These are phyloP conservation scores for Tylopilus cervinicoccineus DNA, from an alignment of 768 basidiomycete species.

Conservation along the genomic window DNA sequence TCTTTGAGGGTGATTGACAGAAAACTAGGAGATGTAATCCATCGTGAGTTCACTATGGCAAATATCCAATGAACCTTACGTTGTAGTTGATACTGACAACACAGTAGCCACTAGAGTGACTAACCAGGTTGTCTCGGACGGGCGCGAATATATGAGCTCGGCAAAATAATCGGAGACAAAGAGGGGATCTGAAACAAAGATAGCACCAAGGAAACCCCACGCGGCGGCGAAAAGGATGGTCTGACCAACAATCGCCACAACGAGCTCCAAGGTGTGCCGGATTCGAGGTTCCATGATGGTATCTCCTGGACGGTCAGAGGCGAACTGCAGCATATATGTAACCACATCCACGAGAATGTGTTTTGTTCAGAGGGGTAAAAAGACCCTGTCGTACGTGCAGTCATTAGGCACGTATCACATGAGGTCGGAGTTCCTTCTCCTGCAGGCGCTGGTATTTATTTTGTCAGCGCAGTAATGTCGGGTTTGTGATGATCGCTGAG, in stretches of 20 bases:
- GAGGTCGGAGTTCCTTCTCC: too few species aligned
- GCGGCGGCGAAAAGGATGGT: background rate
- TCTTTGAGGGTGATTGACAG: conserved; percentile 12
- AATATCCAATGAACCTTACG: background rate
- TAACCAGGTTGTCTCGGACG: background rate
- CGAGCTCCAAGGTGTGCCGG: background rate
- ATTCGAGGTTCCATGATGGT: too few species aligned
- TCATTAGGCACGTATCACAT: too few species aligned
- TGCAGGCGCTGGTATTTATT: too few species aligned
- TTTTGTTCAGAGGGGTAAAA: too few species aligned
- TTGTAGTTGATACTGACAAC: background rate
- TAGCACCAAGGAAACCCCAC: background rate
- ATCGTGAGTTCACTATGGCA: background rate
- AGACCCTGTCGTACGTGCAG: too few species aligned
- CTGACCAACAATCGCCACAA: background rate
- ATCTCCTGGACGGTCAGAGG: too few species aligned
- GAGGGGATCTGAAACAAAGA: background rate
- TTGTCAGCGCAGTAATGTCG: too few species aligned
- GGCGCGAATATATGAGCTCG: background rate
- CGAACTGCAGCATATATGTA: too few species aligned
- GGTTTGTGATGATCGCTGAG: too few species aligned
- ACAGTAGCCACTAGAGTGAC: background rate
- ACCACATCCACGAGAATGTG: too few species aligned
- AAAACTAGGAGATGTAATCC: background rate
- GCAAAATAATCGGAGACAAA: background rate